Base-by-base conservation (phyloP, 73 alveolate species). In the Paramecium caudatum region DNA sequence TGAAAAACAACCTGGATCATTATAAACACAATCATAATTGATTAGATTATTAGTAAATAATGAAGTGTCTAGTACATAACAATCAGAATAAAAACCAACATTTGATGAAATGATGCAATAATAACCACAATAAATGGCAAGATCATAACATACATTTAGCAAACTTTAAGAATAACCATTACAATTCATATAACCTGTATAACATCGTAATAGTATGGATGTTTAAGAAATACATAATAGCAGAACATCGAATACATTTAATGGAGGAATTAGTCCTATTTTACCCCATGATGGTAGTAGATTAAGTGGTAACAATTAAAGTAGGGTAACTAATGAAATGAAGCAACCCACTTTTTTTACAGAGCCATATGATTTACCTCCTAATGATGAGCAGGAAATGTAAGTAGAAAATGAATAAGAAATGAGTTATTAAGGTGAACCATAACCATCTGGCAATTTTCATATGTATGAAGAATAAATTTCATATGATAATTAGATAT, bases 221-320 rank as follows among this genome's bases (percentile, higher is more conserved):
- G 80, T 37, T 17, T 55, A 55, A 55, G 80, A 55, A 55, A n/a
- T n/a, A n/a, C n/a, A n/a, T n/a, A n/a, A n/a, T n/a, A 55, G 80
- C 7, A 55, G 80, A 5, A 23, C 80, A 19, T 55, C 80, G 4
- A 23, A 55, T 55, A 55, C 30, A 8, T 55, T 25, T 7, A 55
- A 55, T 2, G 30, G 30, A 2, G 30, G 80, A 13, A 55, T 55
- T 55, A 55, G 80, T 55, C 80, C 80, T 1, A 15, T 55, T 23
- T n/a, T n/a, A n/a, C 80, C 30, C 0, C 30, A 55, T 19, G 80
- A 55, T 55, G 80, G 46, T 0, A 55, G 80, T 23, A 55, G 80
- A 55, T 23, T 55, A 55, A 55, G 80, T 55, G 80, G 46, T n/a
- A n/a, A n/a, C 7, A 55, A 55, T 55, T 5, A 27, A 21, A 55